Evolutionary conservation across 345 rosid genomes (phyloP).

Genomic region (Limnanthes douglasii): DNA sequence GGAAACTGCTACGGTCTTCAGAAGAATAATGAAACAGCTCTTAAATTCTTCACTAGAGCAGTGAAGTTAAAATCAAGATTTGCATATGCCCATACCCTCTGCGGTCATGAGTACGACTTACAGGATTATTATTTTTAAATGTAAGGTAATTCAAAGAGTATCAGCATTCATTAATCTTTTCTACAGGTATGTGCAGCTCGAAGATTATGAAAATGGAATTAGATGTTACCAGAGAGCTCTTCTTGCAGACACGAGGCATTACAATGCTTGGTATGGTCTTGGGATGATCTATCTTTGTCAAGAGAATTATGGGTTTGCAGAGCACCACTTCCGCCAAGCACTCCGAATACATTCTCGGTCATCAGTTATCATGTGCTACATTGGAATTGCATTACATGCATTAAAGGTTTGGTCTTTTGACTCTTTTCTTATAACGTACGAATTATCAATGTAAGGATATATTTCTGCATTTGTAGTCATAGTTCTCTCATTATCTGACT

Average conservation of each 20-base stretch:
- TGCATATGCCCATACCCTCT: slow-evolving; percentile 85
- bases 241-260: slow-evolving; percentile 65
- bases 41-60: slow-evolving; percentile 77
- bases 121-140: too few relatives aligned
- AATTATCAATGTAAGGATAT: slow-evolving; percentile 3
- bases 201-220: slow-evolving; percentile 65
- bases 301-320: slow-evolving; percentile 75
- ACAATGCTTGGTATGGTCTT: slow-evolving; percentile 89
- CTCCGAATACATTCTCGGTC: slow-evolving; percentile 61
- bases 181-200: slow-evolving; percentile 57
- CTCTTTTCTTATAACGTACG: slow-evolving; percentile 1
- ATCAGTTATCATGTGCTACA: slow-evolving; percentile 82
- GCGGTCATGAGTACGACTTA: slow-evolving; percentile 83
- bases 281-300: slow-evolving; percentile 76
- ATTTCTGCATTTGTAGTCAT: slow-evolving; percentile 2
- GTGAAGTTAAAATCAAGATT: slow-evolving; percentile 67
- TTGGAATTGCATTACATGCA: slow-evolving; percentile 72
- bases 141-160: too few relatives aligned
- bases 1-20: slow-evolving; percentile 88
- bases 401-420: slow-evolving; percentile 31
- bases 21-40: slow-evolving; percentile 86
- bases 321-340: slow-evolving; percentile 79
- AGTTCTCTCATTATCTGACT: too few relatives aligned
- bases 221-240: slow-evolving; percentile 74
- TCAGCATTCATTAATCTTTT: slow-evolving; percentile 1